Evolutionary conservation across 495 filamentous ascomycete genomes (phyloP).

Genomic region (Darksidea phi): DNA sequence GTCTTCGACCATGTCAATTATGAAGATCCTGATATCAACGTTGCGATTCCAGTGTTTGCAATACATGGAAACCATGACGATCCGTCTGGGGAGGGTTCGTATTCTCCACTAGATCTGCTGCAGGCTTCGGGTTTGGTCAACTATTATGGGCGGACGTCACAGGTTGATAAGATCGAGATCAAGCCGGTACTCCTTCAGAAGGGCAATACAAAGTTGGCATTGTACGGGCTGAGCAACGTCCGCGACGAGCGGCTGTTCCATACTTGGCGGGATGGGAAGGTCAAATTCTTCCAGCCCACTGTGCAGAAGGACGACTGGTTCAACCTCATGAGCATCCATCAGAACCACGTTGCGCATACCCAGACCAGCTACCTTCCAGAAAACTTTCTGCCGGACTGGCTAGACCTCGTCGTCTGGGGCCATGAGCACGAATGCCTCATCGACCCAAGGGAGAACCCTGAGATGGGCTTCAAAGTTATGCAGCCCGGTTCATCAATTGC

Average conservation of each 20-base stretch:
- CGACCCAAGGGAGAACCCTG: slow-evolving; percentile 74
- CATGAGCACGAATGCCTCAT: slow-evolving; percentile 98
- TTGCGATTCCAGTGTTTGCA: slow-evolving; percentile 95
- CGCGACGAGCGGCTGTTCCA: slow-evolving; percentile 91
- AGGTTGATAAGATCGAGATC: slow-evolving; percentile 86
- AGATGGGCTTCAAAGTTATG: slow-evolving; percentile 91
- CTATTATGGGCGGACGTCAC: slow-evolving; percentile 89
- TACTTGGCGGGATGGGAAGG: slow-evolving; percentile 88
- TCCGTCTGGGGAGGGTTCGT: slow-evolving; percentile 87
- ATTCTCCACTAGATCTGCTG: slow-evolving; percentile 84
- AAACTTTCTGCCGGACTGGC: slow-evolving; percentile 86
- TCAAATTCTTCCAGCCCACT: slow-evolving; percentile 85
- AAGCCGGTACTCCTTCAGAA: slow-evolving; percentile 94
- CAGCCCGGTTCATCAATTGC: slow-evolving; percentile 96
- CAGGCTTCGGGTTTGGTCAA: slow-evolving; percentile 90
- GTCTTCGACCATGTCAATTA: slow-evolving; percentile 95
- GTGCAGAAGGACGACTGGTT: slow-evolving; percentile 91
- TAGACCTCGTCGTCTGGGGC: slow-evolving; percentile 93
- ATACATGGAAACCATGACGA: slow-evolving; percentile 99
- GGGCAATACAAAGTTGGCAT: slow-evolving; percentile 85
- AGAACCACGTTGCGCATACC: slow-evolving; percentile 91
- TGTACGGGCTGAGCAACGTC: slow-evolving; percentile 96
- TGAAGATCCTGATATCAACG: slow-evolving; percentile 94
- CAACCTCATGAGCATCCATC: slow-evolving; percentile 92
- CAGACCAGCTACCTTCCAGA: slow-evolving; percentile 90